Conservation (phyloP, 1,284 basidiomycete species). For the Leccinum pachyderme region DNA sequence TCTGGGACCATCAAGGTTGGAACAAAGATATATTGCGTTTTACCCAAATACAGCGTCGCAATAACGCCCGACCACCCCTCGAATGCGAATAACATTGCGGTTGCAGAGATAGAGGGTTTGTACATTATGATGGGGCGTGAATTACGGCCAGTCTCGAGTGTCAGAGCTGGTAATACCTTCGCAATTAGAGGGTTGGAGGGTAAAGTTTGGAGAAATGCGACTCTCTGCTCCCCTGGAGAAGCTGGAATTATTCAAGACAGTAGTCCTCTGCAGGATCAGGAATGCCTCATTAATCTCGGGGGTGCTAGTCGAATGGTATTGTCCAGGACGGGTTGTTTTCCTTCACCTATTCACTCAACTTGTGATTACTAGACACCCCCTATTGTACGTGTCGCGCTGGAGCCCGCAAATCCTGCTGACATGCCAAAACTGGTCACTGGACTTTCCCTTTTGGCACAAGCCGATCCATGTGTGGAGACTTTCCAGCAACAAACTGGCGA, state of each 20-base stretch:
- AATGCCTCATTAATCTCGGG: constrained; percentile 81
- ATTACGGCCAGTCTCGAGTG: constrained; percentile 78
- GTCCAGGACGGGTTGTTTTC: neutral
- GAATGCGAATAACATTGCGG: constrained; percentile 71
- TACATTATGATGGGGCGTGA: constrained; percentile 99
- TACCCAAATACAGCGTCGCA: constrained; percentile 87
- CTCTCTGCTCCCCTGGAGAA: constrained; percentile 72
- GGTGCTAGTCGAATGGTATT: constrained; percentile 68
- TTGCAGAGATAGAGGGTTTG: constrained; percentile 69
- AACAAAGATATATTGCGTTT: constrained; percentile 66
- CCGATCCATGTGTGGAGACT: constrained; percentile 97
- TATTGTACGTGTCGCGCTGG: constrained; percentile 94
- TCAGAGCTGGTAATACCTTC: constrained; percentile 95
- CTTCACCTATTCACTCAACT: constrained; percentile 3
- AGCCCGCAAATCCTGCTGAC: constrained; percentile 86
- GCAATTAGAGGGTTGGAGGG: constrained; percentile 91
- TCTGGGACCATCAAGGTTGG: constrained; percentile 80
- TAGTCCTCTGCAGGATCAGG: constrained; percentile 40
- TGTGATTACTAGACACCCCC: constrained; percentile 62
- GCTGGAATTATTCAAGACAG: constrained; percentile 40
- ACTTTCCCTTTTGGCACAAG: constrained; percentile 87
- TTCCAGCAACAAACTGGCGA: constrained; percentile 98
- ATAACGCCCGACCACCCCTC: constrained; percentile 65
- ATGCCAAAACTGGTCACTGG: constrained; percentile 91
- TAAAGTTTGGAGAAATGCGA: constrained; percentile 88